Conservation (phyloP, 345 rosid genomes). For the Heritiera littoralis region DNA sequence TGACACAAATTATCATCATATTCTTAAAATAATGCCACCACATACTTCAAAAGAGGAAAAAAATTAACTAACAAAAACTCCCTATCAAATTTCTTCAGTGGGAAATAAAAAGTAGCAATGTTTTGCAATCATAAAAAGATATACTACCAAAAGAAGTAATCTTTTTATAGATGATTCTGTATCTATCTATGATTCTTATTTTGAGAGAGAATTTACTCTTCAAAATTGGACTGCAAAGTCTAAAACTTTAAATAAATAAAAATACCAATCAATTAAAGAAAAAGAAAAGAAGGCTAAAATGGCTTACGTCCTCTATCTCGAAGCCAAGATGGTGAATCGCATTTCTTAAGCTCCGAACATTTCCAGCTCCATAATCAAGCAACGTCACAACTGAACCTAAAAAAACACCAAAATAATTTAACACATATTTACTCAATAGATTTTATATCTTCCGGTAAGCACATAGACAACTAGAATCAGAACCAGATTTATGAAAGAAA, state of each 20-base stretch:
- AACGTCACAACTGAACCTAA: constrained; percentile 60
- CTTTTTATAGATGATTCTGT: not conserved
- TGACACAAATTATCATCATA: not conserved
- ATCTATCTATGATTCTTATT: not conserved
- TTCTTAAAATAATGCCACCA: not conserved
- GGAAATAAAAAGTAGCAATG: not conserved
- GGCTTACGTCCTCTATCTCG: constrained; percentile 65
- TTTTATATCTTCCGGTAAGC: too few species aligned
- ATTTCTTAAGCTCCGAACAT: constrained; percentile 84
- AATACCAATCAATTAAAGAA: not conserved
- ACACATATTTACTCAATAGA: not conserved
- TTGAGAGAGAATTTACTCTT: not conserved
- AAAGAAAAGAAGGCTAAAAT: constrained; percentile 11
- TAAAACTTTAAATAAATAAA: not conserved
- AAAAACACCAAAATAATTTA: not conserved
- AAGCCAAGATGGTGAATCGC: constrained; percentile 82
- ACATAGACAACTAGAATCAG: constrained; percentile 34
- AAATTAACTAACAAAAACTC: not conserved
- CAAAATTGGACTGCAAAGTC: not conserved
- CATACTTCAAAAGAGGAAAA: not conserved
- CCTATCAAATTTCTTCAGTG: too few species aligned
- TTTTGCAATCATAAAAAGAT: not conserved
- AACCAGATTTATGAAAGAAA: constrained; percentile 26
- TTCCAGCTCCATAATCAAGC: constrained; percentile 97
- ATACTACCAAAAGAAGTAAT: not conserved